These are phyloP conservation scores for Podosphaera fusca DNA, from an alignment of 2,329 filamentous ascomycete genomes.

Conservation along the genomic window DNA sequence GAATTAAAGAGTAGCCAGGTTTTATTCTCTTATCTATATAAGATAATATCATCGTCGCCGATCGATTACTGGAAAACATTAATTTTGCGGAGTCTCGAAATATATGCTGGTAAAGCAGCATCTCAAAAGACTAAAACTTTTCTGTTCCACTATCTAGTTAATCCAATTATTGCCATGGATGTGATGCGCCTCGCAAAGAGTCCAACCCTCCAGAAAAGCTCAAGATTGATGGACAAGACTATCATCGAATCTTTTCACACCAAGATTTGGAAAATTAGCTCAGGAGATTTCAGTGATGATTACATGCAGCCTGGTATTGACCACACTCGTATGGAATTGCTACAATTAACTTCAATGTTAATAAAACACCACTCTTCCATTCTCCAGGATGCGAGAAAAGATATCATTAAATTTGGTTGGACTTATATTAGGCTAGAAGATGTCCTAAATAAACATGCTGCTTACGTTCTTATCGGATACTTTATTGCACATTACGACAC, in stretches of 20 bases:
- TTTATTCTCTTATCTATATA: constrained; percentile 66
- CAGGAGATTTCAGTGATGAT: constrained; percentile 65
- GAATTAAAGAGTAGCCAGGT: constrained; percentile 57
- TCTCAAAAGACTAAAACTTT: constrained; percentile 87
- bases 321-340: constrained; percentile 82
- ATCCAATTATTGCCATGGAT: constrained; percentile 91
- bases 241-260: constrained; percentile 80
- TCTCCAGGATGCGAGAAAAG: constrained; percentile 78
- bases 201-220: constrained; percentile 31
- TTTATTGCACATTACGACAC: constrained; percentile 97
- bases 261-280: constrained; percentile 81
- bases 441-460: constrained; percentile 95
- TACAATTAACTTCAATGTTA: constrained; percentile 83
- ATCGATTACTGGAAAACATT: constrained; percentile 69
- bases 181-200: constrained; percentile 58
- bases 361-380: constrained; percentile 85
- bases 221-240: constrained; percentile 59
- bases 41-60: constrained; percentile 65
- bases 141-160: constrained; percentile 73
- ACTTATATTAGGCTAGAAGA: constrained; percentile 97
- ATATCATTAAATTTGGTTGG: constrained; percentile 98
- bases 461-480: constrained; percentile 90
- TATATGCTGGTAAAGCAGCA: constrained; percentile 57
- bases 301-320: constrained; percentile 69
- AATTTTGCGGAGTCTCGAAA: constrained; percentile 65